Conservation (phyloP, 1,284 basidiomycete genomes). For the Naganishia sp. region DNA sequence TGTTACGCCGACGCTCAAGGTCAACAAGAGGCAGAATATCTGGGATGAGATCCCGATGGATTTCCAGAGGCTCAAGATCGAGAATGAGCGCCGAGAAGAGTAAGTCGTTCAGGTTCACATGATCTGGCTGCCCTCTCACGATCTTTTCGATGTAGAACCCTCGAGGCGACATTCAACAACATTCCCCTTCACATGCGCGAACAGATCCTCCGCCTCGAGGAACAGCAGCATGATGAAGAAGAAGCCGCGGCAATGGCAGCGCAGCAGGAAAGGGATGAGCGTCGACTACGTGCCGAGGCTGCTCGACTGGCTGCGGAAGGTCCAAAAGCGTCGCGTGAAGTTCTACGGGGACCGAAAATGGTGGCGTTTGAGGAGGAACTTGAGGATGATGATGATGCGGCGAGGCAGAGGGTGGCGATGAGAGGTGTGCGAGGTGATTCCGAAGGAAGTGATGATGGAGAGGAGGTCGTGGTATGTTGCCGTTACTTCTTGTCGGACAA, state of each 20-base stretch:
- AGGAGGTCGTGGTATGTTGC: constrained; percentile 24
- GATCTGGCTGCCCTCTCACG: neutral
- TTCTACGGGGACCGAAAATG: constrained; percentile 38
- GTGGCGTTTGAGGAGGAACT: constrained; percentile 62
- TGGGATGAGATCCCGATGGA: constrained; percentile 73
- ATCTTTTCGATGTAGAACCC: constrained; percentile 31
- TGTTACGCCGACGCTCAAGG: constrained; percentile 36
- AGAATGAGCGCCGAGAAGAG: constrained; percentile 59
- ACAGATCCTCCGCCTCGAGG: constrained; percentile 72
- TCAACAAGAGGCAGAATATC: constrained; percentile 64
- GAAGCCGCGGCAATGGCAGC: constrained; percentile 61
- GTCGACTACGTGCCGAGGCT: constrained; percentile 25
- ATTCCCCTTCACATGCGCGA: constrained; percentile 75
- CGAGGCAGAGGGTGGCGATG: constrained; percentile 28
- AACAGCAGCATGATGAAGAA: constrained; percentile 66
- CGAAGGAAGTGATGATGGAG: constrained; percentile 40
- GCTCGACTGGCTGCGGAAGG: constrained; percentile 30
- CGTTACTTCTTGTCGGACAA: too few relatives aligned
- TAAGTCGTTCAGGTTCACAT: constrained; percentile 44
- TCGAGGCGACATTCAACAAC: constrained; percentile 56
- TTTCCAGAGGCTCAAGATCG: constrained; percentile 61
- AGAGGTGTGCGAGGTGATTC: constrained; percentile 36
- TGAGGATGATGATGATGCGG: constrained; percentile 56
- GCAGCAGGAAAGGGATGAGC: constrained; percentile 39
- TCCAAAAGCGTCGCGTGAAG: constrained; percentile 33